phyloP scores from a whole-genome alignment of 805 yeast genomes.

The Pichia manshurica region DNA sequence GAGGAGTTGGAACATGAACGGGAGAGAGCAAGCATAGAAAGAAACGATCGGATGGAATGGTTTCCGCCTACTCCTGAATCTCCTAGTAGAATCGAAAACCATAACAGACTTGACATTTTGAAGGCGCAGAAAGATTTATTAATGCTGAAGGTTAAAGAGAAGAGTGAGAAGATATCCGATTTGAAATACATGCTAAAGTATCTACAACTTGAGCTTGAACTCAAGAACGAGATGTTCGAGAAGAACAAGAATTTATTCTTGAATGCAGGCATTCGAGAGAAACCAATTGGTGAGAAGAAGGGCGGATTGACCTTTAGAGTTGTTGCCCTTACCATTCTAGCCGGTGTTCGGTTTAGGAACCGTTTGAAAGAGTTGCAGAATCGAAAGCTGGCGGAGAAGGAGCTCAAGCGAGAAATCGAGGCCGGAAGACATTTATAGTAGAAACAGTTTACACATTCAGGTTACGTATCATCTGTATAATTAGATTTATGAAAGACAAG shows the following conservation, averaged over 20 bases:
- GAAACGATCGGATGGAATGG: conserved; percentile 21
- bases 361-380: conserved; percentile 24
- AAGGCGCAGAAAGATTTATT: conserved; percentile 41
- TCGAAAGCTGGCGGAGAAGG: conserved; percentile 15
- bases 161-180: conserved; percentile 32
- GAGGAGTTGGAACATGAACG: conserved; percentile 7
- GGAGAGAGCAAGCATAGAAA: background rate
- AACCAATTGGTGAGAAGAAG: conserved; percentile 20
- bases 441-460: too few relatives aligned
- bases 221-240: conserved; percentile 8
- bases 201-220: conserved; percentile 25
- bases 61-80: conserved; percentile 24
- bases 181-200: conserved; percentile 32
- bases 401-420: conserved; percentile 15
- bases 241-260: conserved; percentile 14
- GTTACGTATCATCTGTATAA: too few relatives aligned
- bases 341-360: conserved; percentile 33
- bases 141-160: conserved; percentile 43
- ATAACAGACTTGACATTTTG: conserved; percentile 20
- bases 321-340: conserved; percentile 31
- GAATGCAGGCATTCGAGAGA: conserved; percentile 19
- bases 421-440: background rate
- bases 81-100: conserved; percentile 13
- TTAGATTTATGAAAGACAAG: background rate
- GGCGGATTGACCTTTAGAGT: conserved; percentile 25